Evolutionary conservation across 768 basidiomycete species (phyloP).

Genomic region (Leucocoprinus sp.): DNA sequence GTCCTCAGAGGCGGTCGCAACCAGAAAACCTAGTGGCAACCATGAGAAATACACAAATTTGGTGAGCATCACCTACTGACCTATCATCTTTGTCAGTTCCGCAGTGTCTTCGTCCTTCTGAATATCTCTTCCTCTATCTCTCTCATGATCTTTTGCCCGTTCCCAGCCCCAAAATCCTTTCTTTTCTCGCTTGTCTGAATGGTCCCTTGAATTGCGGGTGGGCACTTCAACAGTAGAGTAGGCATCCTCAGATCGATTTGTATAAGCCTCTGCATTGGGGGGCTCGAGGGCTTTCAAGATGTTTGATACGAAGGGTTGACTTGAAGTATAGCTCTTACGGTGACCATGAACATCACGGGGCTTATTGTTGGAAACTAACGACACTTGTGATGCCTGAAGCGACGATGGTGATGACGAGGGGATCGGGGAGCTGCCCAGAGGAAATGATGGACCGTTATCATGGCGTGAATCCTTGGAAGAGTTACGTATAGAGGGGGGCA

Average conservation of each 20-base stretch:
- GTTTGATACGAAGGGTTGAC: constrained; percentile 37
- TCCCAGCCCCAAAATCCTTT: constrained; percentile 47
- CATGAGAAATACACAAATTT: neutral
- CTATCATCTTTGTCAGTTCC: constrained; percentile 66
- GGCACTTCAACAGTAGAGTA: constrained; percentile 20
- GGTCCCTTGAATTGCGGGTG: constrained; percentile 13
- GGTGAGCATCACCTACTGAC: constrained; percentile 24
- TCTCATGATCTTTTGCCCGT: constrained; percentile 32
- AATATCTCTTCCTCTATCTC: constrained; percentile 21
- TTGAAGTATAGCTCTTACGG: constrained; percentile 18
- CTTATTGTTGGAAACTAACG: neutral
- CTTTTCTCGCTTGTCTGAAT: constrained; percentile 39
- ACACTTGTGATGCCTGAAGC: constrained; percentile 12
- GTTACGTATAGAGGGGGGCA: neutral
- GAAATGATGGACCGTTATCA: neutral
- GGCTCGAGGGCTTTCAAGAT: constrained; percentile 62
- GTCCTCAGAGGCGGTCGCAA: constrained; percentile 74
- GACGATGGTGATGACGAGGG: constrained; percentile 1
- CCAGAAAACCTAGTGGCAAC: constrained; percentile 50
- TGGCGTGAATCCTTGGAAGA: neutral
- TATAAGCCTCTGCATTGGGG: constrained; percentile 14
- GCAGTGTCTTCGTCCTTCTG: constrained; percentile 36
- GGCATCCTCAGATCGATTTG: constrained; percentile 23
- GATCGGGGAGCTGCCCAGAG: neutral
- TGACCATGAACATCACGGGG: neutral